Evolutionary conservation across 1,139 yeast species (phyloP).

Genomic region (Saccharomyces hybrid): DNA sequence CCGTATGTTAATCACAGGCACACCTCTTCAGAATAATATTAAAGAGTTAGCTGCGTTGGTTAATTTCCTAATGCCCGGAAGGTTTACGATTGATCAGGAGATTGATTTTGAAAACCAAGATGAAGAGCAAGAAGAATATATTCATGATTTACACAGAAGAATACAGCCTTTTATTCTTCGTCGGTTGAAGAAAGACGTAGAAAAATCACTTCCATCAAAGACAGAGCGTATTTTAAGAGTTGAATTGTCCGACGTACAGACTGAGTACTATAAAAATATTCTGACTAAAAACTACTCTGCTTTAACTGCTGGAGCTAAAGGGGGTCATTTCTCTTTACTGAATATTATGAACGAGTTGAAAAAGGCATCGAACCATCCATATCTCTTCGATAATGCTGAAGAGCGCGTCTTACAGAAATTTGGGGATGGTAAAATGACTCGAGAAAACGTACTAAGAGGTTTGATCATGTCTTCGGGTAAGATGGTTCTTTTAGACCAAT

Average conservation of each 20-base stretch:
- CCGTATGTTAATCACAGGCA: slow-evolving; percentile 89
- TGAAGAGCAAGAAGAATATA: slow-evolving; percentile 78
- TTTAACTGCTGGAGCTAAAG: slow-evolving; percentile 72
- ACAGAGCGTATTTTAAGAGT: slow-evolving; percentile 93
- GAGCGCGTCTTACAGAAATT: slow-evolving; percentile 63
- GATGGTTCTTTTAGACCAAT: slow-evolving; percentile 90
- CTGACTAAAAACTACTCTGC: slow-evolving; percentile 89
- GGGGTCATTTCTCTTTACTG: slow-evolving; percentile 76
- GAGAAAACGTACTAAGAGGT: slow-evolving; percentile 82
- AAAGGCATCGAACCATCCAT: slow-evolving; percentile 96
- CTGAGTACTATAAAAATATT: slow-evolving; percentile 89
- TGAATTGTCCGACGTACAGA: slow-evolving; percentile 89
- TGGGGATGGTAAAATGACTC: slow-evolving; percentile 49
- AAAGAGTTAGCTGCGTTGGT: slow-evolving; percentile 93
- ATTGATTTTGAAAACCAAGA: slow-evolving; percentile 79
- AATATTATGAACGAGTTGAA: slow-evolving; percentile 94
- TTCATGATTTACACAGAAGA: slow-evolving; percentile 73
- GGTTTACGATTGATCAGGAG: slow-evolving; percentile 58
- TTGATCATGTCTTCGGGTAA: slow-evolving; percentile 97
- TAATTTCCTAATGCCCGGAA: slow-evolving; percentile 94
- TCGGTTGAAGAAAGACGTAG: slow-evolving; percentile 93
- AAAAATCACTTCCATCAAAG: slow-evolving; percentile 78
- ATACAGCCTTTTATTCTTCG: slow-evolving; percentile 89
- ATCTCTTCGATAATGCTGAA: slow-evolving; percentile 89
- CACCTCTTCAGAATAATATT: slow-evolving; percentile 93